Evolutionary conservation across 768 basidiomycete species (phyloP), one percentile per base, ranked within the genome.

Genomic region (Paxillus involutus): DNA sequence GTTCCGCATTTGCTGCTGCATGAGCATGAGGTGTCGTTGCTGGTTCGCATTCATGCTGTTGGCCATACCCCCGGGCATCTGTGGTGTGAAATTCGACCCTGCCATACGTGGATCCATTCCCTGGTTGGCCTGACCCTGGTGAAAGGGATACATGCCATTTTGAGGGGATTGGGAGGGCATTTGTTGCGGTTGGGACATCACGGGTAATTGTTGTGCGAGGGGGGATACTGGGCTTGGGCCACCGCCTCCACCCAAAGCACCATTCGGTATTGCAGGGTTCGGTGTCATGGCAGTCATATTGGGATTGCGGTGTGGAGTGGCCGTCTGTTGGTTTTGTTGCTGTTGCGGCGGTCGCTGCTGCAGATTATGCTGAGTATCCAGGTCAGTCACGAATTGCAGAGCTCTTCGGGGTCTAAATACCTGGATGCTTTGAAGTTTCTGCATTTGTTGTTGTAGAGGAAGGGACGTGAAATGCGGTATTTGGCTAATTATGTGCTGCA

Each of bases 361-460:
- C 42, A 70, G 10, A 41, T 24, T 53, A 33, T 12, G 49, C 64
- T 68, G 33, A 12, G 29, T 6, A 55, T 52, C 8, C 1, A 7
- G 14, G 21, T 65, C 36, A 65, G 58, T 47, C 43, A 16, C 49
- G 44, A 8, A 24, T 35, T 5, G 41, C 40, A 42, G 10, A 32
- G 17, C 2, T 29, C 16, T 14, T 10, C 1, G 14, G 29, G 29
- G 0, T 16, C 12, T 7, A 69, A 73, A 47, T 59, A 85, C 85
- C 75, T 83, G 82, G 13, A 80, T 63, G 51, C 68, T 55, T 35
- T 80, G 66, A 68, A 89, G 72, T 63, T 76, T 82, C 67, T 86
- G 85, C 57, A 88, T 62, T 70, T 89, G 86, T 60, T 77, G 71
- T 53, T 74, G 79, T 2, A 75, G 40, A 10, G 85, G 77, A 52